Evolutionary conservation across 2,329 filamentous ascomycete species (phyloP).

Genomic region (Geosmithia morbida): DNA sequence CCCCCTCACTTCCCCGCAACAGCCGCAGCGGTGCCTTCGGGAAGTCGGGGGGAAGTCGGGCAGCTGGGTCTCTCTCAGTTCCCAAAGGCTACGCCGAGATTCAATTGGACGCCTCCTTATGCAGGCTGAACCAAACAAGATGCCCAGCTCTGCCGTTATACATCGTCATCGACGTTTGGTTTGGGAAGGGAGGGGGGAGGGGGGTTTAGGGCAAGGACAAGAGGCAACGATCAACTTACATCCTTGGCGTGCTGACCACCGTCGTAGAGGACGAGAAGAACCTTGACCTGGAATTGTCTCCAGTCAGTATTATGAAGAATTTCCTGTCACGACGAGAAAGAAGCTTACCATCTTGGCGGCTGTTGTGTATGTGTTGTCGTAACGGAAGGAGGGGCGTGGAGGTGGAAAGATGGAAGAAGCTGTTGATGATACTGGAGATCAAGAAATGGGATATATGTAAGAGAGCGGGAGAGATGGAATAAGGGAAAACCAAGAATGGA

Average conservation of each 20-base stretch:
- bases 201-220: background rate
- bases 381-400: background rate
- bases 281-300: conserved; percentile 64
- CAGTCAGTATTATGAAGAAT: background rate
- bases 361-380: background rate
- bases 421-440: background rate
- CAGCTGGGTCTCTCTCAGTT: background rate
- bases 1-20: background rate
- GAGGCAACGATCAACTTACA: conserved; percentile 30
- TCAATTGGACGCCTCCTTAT: background rate
- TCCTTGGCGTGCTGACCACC: conserved; percentile 78
- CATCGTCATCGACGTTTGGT: background rate
- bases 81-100: background rate
- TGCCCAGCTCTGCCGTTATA: too few relatives aligned
- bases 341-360: conserved; percentile 1
- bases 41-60: background rate
- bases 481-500: background rate
- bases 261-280: conserved; percentile 89
- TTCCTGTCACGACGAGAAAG: too few relatives aligned
- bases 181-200: background rate
- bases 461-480: background rate
- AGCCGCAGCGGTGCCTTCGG: background rate
- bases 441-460: background rate
- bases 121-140: too few relatives aligned
- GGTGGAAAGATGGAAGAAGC: background rate